A percentile compares a stretch with the other conserved stretches of the same genome.
Conservation (phyloP, 1,284 basidiomycete species). For the Moniliella sp. region DNA sequence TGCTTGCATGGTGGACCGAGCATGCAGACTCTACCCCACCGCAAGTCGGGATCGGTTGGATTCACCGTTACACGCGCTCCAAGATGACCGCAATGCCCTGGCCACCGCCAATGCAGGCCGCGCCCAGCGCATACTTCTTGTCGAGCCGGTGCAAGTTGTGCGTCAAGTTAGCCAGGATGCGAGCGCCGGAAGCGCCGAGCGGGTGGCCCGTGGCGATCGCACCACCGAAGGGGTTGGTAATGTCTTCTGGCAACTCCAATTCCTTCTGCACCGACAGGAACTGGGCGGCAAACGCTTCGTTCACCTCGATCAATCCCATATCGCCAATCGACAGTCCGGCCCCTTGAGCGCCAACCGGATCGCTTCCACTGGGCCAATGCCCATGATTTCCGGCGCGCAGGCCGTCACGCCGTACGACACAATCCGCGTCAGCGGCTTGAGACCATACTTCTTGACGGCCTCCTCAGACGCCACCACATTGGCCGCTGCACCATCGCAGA, state of each 20-base stretch:
- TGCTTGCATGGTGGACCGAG: no score
- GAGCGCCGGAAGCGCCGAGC: conserved; percentile 40
- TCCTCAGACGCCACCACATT: conserved; percentile 75
- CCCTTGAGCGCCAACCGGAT: conserved; percentile 33
- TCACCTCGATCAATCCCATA: conserved; percentile 42
- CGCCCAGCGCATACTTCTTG: conserved; percentile 41
- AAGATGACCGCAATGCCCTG: conserved; percentile 37
- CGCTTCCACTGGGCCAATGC: conserved; percentile 40
- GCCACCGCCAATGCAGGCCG: conserved; percentile 41
- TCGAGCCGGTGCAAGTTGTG: conserved; percentile 40
- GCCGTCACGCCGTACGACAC: conserved; percentile 44
- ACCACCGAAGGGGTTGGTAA: conserved; percentile 40
- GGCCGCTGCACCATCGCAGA: conserved; percentile 93
- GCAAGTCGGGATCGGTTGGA: no score
- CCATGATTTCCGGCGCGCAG: conserved; percentile 42
- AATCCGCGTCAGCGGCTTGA: conserved; percentile 68
- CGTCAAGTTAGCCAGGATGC: conserved; percentile 39
- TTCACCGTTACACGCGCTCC: no score
- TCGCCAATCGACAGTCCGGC: conserved; percentile 35
- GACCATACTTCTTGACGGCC: conserved; percentile 63
- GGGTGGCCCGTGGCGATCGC: conserved; percentile 41
- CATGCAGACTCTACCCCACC: no score
- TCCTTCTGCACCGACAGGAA: conserved; percentile 75
- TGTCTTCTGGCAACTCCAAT: conserved; percentile 46
- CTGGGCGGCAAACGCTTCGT: conserved; percentile 78